Conservation (phyloP, 2,329 filamentous ascomycete species). For the Aspergillaceae sp. region DNA sequence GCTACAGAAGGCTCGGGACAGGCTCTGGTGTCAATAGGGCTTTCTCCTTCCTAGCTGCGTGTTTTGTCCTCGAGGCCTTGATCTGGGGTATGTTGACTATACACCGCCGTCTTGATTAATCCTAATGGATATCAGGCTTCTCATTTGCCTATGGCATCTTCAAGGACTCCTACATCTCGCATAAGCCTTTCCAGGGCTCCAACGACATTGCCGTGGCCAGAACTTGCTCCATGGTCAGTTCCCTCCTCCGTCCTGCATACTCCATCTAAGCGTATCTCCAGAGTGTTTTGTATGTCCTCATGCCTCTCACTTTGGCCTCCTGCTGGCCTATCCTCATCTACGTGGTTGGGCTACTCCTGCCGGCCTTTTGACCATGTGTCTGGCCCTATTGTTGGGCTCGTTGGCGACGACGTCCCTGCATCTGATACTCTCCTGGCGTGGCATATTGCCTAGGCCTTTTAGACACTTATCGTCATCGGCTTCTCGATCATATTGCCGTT, state of each 20-base stretch:
- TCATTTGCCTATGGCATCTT: conserved; percentile 63
- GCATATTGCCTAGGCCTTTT: conserved; percentile 30
- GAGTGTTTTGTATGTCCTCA: conserved; percentile 21
- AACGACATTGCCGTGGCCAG: conserved; percentile 53
- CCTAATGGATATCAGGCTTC: conserved; percentile 43
- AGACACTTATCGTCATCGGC: too few species aligned
- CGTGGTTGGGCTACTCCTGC: conserved; percentile 20
- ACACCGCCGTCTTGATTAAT: background rate
- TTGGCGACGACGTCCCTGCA: conserved; percentile 33
- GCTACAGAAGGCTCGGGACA: too few species aligned
- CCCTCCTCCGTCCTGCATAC: background rate
- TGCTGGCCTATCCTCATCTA: conserved; percentile 25
- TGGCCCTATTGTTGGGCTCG: conserved; percentile 30
- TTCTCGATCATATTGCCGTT: too few species aligned
- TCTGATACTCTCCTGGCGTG: conserved; percentile 34
- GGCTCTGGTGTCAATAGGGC: too few species aligned
- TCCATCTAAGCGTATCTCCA: conserved; percentile 3
- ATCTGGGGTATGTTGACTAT: conserved; percentile 41
- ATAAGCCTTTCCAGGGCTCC: conserved; percentile 46
- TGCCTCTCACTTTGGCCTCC: conserved; percentile 16
- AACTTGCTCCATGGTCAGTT: conserved; percentile 49
- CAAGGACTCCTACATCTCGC: conserved; percentile 57
- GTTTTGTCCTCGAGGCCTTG: conserved; percentile 45
- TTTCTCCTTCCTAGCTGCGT: conserved; percentile 37
- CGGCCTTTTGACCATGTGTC: conserved; percentile 28